phyloP scores from a whole-genome alignment of 2,329 filamentous ascomycete species.

The Colletotrichum salicis region DNA sequence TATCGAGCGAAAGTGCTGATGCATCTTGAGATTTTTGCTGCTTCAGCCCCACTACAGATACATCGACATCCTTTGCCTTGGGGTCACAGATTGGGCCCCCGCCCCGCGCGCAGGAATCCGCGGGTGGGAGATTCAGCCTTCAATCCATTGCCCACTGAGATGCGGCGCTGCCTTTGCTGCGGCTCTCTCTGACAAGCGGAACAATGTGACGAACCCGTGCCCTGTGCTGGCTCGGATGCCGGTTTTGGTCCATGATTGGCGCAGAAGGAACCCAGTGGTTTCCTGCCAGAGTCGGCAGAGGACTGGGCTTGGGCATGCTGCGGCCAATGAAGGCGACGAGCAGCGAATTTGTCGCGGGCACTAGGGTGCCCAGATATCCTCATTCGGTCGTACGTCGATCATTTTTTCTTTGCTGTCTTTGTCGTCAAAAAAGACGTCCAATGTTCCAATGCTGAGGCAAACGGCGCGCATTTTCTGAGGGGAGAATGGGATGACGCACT shows the following conservation, averaged over 20 bases:
- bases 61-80: slow-evolving; percentile 2
- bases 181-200: slow-evolving; percentile 25
- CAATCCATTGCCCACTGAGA: slow-evolving; percentile 14
- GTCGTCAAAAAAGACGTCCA: neutral
- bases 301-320: slow-evolving; percentile 7
- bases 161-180: slow-evolving; percentile 27
- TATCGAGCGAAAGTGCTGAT: neutral
- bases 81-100: slow-evolving; percentile 19
- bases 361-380: slow-evolving; percentile 23
- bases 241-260: slow-evolving; percentile 34
- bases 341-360: slow-evolving; percentile 16
- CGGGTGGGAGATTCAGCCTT: slow-evolving; percentile 3
- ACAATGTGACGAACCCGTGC: slow-evolving; percentile 38
- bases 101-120: slow-evolving; percentile 4
- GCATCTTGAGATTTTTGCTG: neutral
- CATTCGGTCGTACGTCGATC: slow-evolving; percentile 25
- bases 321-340: slow-evolving; percentile 31
- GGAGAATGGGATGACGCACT: slow-evolving; percentile 7
- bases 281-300: slow-evolving; percentile 19
- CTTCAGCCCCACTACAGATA: slow-evolving; percentile 26
- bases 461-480: neutral
- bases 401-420: neutral
- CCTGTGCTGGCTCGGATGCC: slow-evolving; percentile 32
- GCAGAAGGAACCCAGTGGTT: slow-evolving; percentile 31
- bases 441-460: neutral